phyloP scores from a whole-genome alignment of 169 alveolate species.

The Eimeria tenella region DNA sequence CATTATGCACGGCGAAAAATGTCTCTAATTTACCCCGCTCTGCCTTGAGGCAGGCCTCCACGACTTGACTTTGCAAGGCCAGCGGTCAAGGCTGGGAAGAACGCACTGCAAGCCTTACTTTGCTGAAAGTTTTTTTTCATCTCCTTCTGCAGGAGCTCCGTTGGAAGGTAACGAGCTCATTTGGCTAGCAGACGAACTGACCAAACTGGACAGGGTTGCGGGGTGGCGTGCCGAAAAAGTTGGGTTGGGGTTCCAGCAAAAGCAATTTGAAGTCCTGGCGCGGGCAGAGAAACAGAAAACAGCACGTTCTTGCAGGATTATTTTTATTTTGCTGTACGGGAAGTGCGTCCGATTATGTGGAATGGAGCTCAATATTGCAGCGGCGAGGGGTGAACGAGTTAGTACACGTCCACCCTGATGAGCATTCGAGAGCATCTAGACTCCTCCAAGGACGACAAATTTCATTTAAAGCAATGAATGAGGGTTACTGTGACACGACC shows the following conservation, averaged over 20 bases:
- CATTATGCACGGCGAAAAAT: background rate
- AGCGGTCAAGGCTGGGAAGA: background rate
- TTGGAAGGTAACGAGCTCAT: constrained; percentile 44
- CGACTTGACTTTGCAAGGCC: background rate
- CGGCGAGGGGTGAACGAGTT: background rate
- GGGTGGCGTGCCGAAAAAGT: background rate
- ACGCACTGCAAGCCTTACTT: background rate
- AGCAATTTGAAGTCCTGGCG: background rate
- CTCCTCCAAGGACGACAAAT: background rate
- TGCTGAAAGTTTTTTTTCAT: constrained; percentile 41
- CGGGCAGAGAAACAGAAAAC: background rate
- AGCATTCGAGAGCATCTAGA: background rate
- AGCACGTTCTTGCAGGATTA: background rate
- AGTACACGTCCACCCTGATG: background rate
- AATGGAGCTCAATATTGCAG: background rate
- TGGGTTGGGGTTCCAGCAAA: background rate
- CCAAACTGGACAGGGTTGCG: background rate
- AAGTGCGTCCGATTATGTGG: background rate
- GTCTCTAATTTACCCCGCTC: background rate
- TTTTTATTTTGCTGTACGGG: background rate
- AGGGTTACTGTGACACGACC: background rate
- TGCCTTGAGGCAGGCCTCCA: no score
- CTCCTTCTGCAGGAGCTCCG: constrained; percentile 56
- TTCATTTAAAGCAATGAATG: background rate
- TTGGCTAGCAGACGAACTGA: background rate